Base-by-base conservation (phyloP, 106 monocot species). In the Allium fistulosum region DNA sequence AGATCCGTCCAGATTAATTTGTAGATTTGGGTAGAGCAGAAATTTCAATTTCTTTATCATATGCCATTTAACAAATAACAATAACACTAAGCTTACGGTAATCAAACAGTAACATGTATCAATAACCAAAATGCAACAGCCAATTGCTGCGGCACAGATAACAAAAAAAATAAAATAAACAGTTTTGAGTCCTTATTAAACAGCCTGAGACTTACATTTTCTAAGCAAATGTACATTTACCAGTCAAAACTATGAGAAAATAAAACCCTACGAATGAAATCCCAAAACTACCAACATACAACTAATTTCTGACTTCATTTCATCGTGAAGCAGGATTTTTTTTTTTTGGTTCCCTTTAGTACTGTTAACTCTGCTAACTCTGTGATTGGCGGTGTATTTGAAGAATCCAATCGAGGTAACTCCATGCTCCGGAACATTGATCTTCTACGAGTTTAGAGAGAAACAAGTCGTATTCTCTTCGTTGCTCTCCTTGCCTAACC, bases 401-500 rank as follows among this genome's bases (percentile, higher is more conserved):
- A 9, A 94, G 63, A 51, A 88, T 81, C 94, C 94, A 94, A 17
- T 94, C 90, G 1, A 83, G 49, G 48, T 90, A 94, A 51, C 83
- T 64, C 28, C 74, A 72, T 14, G 69, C 72, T 64, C 87, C 87
- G 26, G 72, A 63, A 49, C 48, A 70, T 69, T 94, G 90, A 64
- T 94, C 94, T 65, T 94, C 90, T 10, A 85, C 46, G 7, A 94
- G 82, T 58, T 79, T 94, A 51, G 70, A 67, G 46, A 94, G 90
- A 71, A 94, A 62, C 79, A 94, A 75, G 27, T 73, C 61, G 26
- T 74, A 67, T 64, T 94, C 94, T 62, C 90, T 78, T 16, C 87
- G 83, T 53, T 90, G 94, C 68, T 90, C 94, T 18, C 87, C 90
- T 77, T 90, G 94, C 45, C 90, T 83, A 57, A 88, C 72, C 6